Conservation (phyloP, 768 basidiomycete genomes). For the Amanita inopinata region DNA sequence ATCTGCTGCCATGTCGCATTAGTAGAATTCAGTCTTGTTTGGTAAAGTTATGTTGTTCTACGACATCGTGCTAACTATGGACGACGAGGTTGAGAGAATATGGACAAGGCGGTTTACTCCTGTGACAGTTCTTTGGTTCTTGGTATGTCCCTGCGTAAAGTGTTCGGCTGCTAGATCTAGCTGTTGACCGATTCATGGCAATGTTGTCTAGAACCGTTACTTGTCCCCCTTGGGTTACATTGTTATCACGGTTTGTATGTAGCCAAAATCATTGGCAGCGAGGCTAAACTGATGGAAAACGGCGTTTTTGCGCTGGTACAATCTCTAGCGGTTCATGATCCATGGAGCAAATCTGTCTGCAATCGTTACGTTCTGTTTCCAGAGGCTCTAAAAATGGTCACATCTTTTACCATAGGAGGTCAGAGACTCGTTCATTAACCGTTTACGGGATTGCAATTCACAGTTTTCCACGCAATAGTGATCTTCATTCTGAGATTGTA, state of each 20-base stretch:
- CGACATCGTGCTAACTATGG: conserved; percentile 26
- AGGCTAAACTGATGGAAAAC: background rate
- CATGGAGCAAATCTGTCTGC: conserved; percentile 24
- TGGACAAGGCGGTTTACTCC: conserved; percentile 21
- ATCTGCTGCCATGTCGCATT: too few relatives aligned
- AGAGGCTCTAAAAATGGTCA: conserved; percentile 25
- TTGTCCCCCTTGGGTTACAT: conserved; percentile 26
- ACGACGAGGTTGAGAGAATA: conserved; percentile 26
- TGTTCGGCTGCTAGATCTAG: background rate
- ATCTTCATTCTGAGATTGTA: conserved; percentile 22
- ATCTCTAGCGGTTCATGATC: conserved; percentile 22
- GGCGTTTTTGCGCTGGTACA: background rate
- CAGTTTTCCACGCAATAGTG: conserved; percentile 10
- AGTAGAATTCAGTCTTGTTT: background rate
- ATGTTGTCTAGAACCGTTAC: conserved; percentile 34
- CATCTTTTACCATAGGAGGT: conserved; percentile 24
- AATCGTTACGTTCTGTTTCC: conserved; percentile 25
- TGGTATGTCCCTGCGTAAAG: conserved; percentile 15
- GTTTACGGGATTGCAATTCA: background rate
- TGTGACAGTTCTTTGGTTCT: conserved; percentile 22
- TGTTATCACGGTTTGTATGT: conserved; percentile 25
- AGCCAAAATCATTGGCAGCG: background rate
- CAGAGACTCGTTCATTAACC: background rate
- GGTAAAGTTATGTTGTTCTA: conserved; percentile 26
- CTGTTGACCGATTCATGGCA: background rate